These are phyloP conservation scores for Colletotrichum costaricense DNA, from an alignment of 2,329 filamentous ascomycete genomes.

Conservation along the genomic window DNA sequence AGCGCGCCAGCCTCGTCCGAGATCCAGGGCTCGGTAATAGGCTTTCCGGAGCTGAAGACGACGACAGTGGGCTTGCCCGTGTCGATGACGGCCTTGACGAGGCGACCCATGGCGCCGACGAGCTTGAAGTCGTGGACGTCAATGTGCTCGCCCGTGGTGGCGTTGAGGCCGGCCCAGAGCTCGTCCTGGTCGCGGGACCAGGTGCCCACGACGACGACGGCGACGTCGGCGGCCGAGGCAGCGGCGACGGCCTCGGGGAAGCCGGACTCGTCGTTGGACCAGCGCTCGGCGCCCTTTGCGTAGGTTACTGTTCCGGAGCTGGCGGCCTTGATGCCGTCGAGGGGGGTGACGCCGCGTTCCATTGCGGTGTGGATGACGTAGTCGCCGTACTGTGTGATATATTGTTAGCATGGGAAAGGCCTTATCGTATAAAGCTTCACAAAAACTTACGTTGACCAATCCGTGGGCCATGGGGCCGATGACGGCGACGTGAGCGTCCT, in stretches of 20 bases:
- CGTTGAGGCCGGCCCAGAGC: slow-evolving; percentile 77
- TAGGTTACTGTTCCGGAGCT: slow-evolving; percentile 72
- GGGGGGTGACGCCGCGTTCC: slow-evolving; percentile 74
- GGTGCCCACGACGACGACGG: slow-evolving; percentile 79
- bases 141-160: slow-evolving; percentile 80
- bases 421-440: background rate
- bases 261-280: slow-evolving; percentile 76
- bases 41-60: slow-evolving; percentile 77
- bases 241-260: slow-evolving; percentile 75
- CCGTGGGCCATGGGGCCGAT: slow-evolving; percentile 81
- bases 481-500: slow-evolving; percentile 75
- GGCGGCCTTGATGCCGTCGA: slow-evolving; percentile 74
- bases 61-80: slow-evolving; percentile 76
- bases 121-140: slow-evolving; percentile 73
- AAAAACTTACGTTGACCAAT: slow-evolving; percentile 70
- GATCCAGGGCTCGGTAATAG: slow-evolving; percentile 80
- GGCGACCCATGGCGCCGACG: slow-evolving; percentile 75
- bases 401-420: background rate
- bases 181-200: slow-evolving; percentile 80
- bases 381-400: slow-evolving; percentile 68
- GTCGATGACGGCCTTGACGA: slow-evolving; percentile 74
- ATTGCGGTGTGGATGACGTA: slow-evolving; percentile 76
- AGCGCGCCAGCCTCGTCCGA: slow-evolving; percentile 72
- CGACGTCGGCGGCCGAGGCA: slow-evolving; percentile 75
- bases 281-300: slow-evolving; percentile 77